Conservation (phyloP, 768 basidiomycete genomes). For the Hygrocybe punicea region DNA sequence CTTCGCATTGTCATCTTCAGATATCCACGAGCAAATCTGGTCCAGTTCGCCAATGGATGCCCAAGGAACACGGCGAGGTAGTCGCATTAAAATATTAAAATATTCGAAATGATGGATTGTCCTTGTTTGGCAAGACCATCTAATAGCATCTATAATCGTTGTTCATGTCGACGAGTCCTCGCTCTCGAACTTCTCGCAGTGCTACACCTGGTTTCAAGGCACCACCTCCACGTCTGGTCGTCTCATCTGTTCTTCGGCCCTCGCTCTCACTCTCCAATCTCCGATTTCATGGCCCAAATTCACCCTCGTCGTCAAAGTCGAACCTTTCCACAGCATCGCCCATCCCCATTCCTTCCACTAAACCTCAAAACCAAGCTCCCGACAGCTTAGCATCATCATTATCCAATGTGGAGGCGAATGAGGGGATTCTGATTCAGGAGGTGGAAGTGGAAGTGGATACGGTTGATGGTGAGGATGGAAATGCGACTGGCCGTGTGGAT, state of each 20-base stretch:
- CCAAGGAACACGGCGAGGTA: constrained; percentile 84
- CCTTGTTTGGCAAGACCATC: background rate
- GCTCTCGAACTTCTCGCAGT: constrained; percentile 30
- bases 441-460: constrained; percentile 60
- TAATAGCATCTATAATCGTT: background rate
- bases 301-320: constrained; percentile 27
- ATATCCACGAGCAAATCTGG: constrained; percentile 74
- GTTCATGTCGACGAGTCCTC: constrained; percentile 31
- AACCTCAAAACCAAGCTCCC: constrained; percentile 35
- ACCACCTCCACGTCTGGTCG: constrained; percentile 50
- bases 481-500: constrained; percentile 44
- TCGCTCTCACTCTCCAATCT: constrained; percentile 56
- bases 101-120: background rate
- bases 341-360: constrained; percentile 28
- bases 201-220: constrained; percentile 27
- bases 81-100: constrained; percentile 50
- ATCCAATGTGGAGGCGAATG: constrained; percentile 58
- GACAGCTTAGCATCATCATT: constrained; percentile 73
- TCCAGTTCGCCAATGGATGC: constrained; percentile 64
- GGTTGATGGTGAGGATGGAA: constrained; percentile 51
- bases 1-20: constrained; percentile 59
- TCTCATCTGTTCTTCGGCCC: constrained; percentile 50
- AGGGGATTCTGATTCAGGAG: constrained; percentile 71
- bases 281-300: constrained; percentile 51
- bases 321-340: constrained; percentile 19